phyloP scores from a whole-genome alignment of 2,329 filamentous ascomycete genomes.

The Tolypocladium inflatum region DNA sequence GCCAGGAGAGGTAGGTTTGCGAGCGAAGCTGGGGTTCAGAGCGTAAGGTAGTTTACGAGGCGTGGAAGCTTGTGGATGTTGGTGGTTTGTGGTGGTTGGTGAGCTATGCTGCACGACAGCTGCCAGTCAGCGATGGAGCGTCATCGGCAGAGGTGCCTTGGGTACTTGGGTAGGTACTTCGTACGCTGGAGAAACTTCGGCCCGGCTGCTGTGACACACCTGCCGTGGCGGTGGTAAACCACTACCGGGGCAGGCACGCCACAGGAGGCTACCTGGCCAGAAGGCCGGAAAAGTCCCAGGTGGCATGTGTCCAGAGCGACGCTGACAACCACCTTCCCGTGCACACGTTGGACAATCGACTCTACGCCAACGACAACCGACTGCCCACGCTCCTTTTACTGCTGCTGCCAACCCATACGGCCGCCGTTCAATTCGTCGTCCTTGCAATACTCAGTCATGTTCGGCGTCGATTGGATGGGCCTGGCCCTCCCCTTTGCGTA shows the following conservation, averaged over 20 bases:
- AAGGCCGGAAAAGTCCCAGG: conserved; percentile 2
- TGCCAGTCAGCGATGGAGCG: conserved; percentile 1
- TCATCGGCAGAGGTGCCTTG: conserved; percentile 5
- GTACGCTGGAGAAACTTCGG: conserved; percentile 6
- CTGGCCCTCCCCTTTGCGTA: conserved; percentile 85
- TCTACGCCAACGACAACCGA: neutral
- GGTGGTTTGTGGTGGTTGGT: neutral
- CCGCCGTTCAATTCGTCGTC: neutral
- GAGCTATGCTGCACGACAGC: neutral
- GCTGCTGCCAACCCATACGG: neutral
- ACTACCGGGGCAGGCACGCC: neutral
- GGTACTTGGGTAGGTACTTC: neutral
- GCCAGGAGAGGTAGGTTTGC: neutral
- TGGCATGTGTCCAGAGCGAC: neutral
- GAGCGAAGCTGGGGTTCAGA: neutral
- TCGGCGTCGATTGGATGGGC: conserved; percentile 64
- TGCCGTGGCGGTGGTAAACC: neutral
- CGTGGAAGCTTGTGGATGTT: conserved; percentile 7
- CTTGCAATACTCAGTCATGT: neutral
- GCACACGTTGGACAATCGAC: neutral
- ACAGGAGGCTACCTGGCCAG: conserved; percentile 8
- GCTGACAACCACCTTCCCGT: neutral
- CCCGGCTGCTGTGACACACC: neutral
- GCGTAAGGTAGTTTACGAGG: neutral
- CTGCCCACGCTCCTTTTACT: neutral